Base-by-base conservation (phyloP, 75 land plant species). In the Gnetum montanum region DNA sequence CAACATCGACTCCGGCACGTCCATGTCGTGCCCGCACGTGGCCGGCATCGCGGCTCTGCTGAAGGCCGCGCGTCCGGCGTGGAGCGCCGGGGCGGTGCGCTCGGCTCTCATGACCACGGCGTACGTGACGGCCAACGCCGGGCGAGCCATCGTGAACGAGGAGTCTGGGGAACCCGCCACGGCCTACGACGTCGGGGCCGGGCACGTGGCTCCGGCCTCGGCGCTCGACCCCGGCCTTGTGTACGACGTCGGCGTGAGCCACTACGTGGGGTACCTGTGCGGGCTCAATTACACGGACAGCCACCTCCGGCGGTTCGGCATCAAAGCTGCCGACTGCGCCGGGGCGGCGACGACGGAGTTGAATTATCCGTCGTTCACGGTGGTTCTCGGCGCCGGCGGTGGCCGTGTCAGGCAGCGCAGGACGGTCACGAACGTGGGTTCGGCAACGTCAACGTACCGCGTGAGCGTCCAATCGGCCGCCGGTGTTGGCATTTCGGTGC, bases 81-180 rank as follows among this genome's bases (percentile, higher is more conserved):
- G 89, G 89, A 64, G 69, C 3, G 75, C 86, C 20, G 78, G 82
- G 8, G 82, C 82, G 22, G 69, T 85, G 33, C 67, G 67, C 56
- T 85, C 82, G 3, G 89, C 85, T 7, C 47, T 84, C 15, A 67
- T 84, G 63, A 84, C 85, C n/a, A n/a, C n/a, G 18, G 60, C 81
- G 1, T 30, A 34, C 7, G 2, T 30, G 24, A 10, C 19, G 3
- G 10, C 33, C 7, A 35, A 52, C 33, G 20, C 30, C 20, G 19
- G 31, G 4, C 28, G 20, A 15, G 13, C 25, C 15, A 5, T 16
- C 3, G 43, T 24, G 18, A 10, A 11, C 8, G 43, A 65, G 13
- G 35, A 46, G 15, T 22, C 41, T 2, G 29, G 5, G 52, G 15
- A 1, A 30, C 13, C 13, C 3, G 68, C 68, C 1, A 24, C 8